Evolutionary conservation across 495 filamentous ascomycete genomes (phyloP), one percentile per base, ranked within the genome.

Genomic region (Penicillium salamii): DNA sequence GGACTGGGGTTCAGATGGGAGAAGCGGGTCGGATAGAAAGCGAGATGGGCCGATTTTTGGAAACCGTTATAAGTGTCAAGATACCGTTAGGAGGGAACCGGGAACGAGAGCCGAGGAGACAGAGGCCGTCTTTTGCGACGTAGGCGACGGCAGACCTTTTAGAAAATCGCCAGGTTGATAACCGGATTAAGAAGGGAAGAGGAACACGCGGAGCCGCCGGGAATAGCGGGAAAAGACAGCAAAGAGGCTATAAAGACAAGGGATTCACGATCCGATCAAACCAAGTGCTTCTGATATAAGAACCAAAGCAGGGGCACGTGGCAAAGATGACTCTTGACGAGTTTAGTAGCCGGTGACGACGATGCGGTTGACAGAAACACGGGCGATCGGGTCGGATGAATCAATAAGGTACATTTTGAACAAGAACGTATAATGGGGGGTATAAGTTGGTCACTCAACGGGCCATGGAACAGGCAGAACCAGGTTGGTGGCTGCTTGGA

Each of bases 71-170:
- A 46, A 59, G 55, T 66, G 58, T 68, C 61, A 68, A 69, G 61
- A 67, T 61, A 73, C 71, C 72, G 70, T 70, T 66, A 59, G 66
- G 65, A 68, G 59, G 50, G 52, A 69, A 74, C 72, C 72, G 69
- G 68, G 53, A 72, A 76, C 68, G 72, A 71, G 64, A 65, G 62
- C 70, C 66, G 65, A 69, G 60, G 61, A 67, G 65, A 71, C 65
- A 70, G 52, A 53, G 62, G 65, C 71, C 71, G 71, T 76, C 71
- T 74, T 70, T 60, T 48, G 47, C 42, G 54, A 57, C 50, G 52
- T 53, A 76, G 72, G 72, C 71, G 71, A 76, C 72, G 72, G 72
- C 68, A 60, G 65, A 67, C 71, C 71, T 63, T 71, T 73, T 66
- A 58, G 46, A 51, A 39, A 47, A 56, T 63, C 62, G 66, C 71